Evolutionary conservation across 192 early-diverging fungal species (phyloP).

Genomic region (Phycomyces blakesleeanus): DNA sequence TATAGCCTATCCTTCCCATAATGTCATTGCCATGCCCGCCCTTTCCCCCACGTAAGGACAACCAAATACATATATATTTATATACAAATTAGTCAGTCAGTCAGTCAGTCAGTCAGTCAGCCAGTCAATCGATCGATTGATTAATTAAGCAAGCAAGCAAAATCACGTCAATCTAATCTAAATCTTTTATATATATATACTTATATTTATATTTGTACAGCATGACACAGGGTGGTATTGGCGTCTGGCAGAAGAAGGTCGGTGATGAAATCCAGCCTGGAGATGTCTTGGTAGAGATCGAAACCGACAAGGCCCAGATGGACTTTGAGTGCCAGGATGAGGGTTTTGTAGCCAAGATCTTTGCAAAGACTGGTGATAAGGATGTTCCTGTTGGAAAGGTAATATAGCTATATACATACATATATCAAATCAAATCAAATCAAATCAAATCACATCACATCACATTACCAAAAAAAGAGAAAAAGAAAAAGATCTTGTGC

Average conservation of each 20-base stretch:
- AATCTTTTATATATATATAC: too few relatives aligned
- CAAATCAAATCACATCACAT: slow-evolving; percentile 4
- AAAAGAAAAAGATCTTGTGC: too few relatives aligned
- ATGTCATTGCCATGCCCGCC: slow-evolving; percentile 91
- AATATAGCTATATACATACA: too few relatives aligned
- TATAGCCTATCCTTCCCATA: slow-evolving; percentile 75
- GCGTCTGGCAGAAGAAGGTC: slow-evolving; percentile 89
- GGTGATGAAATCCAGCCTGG: slow-evolving; percentile 87
- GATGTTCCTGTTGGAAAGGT: slow-evolving; percentile 79
- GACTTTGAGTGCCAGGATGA: slow-evolving; percentile 99
- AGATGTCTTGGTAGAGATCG: slow-evolving; percentile 92
- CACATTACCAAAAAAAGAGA: too few relatives aligned
- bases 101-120: too few relatives aligned
- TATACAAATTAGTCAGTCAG: too few relatives aligned
- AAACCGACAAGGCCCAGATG: slow-evolving; percentile 99
- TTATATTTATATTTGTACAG: slow-evolving; percentile 1
- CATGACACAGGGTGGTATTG: slow-evolving; percentile 95
- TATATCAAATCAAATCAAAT: slow-evolving; percentile 6
- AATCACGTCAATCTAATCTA: too few relatives aligned
- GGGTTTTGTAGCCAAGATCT: slow-evolving; percentile 91
- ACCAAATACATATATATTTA: not conserved
- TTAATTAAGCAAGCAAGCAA: too few relatives aligned
- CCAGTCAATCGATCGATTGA: too few relatives aligned
- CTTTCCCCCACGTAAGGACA: slow-evolving; percentile 81
- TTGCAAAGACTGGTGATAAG: slow-evolving; percentile 80